Conservation (phyloP, 169 alveolate genomes). For the Theileria equi region DNA sequence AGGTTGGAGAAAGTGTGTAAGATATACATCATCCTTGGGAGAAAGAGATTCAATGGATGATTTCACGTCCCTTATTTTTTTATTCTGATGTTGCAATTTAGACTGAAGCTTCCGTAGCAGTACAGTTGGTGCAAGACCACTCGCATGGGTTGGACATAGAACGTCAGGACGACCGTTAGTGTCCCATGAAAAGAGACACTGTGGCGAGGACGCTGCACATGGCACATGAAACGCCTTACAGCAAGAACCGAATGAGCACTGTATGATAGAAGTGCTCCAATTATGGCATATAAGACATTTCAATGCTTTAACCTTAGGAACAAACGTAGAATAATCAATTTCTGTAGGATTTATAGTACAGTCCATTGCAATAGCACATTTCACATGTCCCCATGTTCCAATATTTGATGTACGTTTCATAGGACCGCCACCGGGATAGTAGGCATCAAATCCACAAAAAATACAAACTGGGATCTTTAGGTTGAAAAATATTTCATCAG, state of each 20-base stretch:
- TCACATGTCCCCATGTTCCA: slow-evolving; percentile 76
- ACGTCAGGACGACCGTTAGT: slow-evolving; percentile 65
- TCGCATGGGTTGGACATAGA: slow-evolving; percentile 73
- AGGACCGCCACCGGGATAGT: slow-evolving; percentile 77
- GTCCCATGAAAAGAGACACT: slow-evolving; percentile 70
- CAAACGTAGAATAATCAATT: slow-evolving; percentile 45
- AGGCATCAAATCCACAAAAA: slow-evolving; percentile 74
- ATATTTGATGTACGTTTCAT: slow-evolving; percentile 69
- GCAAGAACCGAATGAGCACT: slow-evolving; percentile 71
- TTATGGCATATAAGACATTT: slow-evolving; percentile 53
- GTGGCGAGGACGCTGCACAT: slow-evolving; percentile 74
- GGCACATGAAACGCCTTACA: slow-evolving; percentile 75
- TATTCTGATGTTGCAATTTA: slow-evolving; percentile 55
- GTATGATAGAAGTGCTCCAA: slow-evolving; percentile 64
- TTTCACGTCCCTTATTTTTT: slow-evolving; percentile 51
- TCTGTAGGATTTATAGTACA: slow-evolving; percentile 49
- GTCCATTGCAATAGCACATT: slow-evolving; percentile 72
- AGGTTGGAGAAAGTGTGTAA: slow-evolving; percentile 51
- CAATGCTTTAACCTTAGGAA: slow-evolving; percentile 69
- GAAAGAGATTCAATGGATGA: slow-evolving; percentile 18
- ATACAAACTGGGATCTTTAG: slow-evolving; percentile 67
- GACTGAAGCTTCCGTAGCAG: slow-evolving; percentile 72
- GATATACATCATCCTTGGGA: slow-evolving; percentile 52
- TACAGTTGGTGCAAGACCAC: slow-evolving; percentile 75
- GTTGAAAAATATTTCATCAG: neutral